A percentile compares a stretch with the other conserved stretches of the same genome.
phyloP scores from a whole-genome alignment of 306 rosid species.

The Quercus aquifolioides region DNA sequence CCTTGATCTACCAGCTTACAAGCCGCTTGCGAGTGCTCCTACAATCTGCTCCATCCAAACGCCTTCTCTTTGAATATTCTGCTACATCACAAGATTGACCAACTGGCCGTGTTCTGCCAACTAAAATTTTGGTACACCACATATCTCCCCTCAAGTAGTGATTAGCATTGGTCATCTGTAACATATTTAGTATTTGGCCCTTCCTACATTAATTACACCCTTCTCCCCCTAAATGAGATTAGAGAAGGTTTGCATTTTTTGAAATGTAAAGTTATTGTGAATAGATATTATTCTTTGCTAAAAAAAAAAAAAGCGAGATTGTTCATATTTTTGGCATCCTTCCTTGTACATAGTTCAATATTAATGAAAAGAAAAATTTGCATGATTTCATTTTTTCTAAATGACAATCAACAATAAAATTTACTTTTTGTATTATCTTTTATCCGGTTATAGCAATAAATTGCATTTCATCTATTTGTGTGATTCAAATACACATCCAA shows the following conservation, averaged over 20 bases:
- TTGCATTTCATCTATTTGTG: too few species aligned
- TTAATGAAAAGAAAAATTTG: constrained; percentile 28
- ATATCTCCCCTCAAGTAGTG: not conserved
- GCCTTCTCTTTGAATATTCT: constrained; percentile 77
- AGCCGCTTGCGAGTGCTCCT: constrained; percentile 73
- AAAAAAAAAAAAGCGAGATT: constrained; percentile 31
- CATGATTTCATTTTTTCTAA: not conserved
- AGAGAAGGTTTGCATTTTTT: not conserved
- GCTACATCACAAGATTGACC: constrained; percentile 66
- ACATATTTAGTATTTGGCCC: not conserved
- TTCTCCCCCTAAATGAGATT: not conserved
- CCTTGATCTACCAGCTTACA: constrained; percentile 80
- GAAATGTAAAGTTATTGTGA: not conserved
- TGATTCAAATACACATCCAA: too few species aligned
- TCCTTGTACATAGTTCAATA: constrained; percentile 36
- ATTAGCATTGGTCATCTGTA: not conserved
- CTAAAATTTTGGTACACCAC: not conserved
- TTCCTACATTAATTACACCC: too few species aligned
- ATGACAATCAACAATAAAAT: too few species aligned
- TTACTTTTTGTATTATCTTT: too few species aligned
- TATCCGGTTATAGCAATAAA: too few species aligned
- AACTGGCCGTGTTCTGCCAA: not conserved
- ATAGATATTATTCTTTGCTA: constrained; percentile 45
- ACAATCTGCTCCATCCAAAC: constrained; percentile 67
- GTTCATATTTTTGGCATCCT: constrained; percentile 26